phyloP scores from a whole-genome alignment of 1,284 basidiomycete species.

The Ceratobasidium sp. region DNA sequence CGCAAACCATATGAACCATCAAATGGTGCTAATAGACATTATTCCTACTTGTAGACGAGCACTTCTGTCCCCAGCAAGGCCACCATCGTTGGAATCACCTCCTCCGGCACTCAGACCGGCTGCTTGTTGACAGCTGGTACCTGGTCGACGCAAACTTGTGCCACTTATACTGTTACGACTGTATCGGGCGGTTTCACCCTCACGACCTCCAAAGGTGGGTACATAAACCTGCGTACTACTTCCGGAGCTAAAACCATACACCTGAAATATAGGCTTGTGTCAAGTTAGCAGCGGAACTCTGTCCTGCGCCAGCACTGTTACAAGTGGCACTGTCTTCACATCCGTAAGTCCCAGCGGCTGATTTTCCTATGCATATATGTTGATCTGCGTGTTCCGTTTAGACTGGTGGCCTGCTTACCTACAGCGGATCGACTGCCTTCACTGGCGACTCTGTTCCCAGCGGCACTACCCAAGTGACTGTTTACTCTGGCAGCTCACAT shows the following conservation, averaged over 20 bases:
- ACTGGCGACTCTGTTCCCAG: conserved; percentile 65
- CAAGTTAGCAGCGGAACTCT: conserved; percentile 45
- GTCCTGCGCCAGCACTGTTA: conserved; percentile 46
- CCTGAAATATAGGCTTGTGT: conserved; percentile 42
- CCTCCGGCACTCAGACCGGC: conserved; percentile 42
- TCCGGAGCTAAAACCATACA: too few relatives aligned
- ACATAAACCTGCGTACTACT: not conserved
- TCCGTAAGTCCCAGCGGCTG: conserved; percentile 37
- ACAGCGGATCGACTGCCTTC: conserved; percentile 63
- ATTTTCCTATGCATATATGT: not conserved
- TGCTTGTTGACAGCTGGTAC: conserved; percentile 48
- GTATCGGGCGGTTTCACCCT: conserved; percentile 47
- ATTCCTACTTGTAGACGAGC: conserved; percentile 25
- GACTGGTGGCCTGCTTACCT: conserved; percentile 64
- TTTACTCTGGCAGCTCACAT: conserved; percentile 62
- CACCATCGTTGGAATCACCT: conserved; percentile 31
- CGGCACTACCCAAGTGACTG: conserved; percentile 62
- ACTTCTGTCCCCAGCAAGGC: conserved; percentile 26
- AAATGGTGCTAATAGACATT: not conserved
- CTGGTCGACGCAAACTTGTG: conserved; percentile 46
- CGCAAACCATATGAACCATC: not conserved
- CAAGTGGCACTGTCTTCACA: conserved; percentile 45
- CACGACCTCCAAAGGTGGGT: conserved; percentile 46
- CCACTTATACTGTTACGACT: conserved; percentile 31
- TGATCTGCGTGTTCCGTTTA: not conserved